A percentile compares a stretch with the other conserved stretches of the same genome.
These are phyloP conservation scores for Chlorella ohadii DNA, from an alignment of 139 green algal genomes.

Conservation along the genomic window DNA sequence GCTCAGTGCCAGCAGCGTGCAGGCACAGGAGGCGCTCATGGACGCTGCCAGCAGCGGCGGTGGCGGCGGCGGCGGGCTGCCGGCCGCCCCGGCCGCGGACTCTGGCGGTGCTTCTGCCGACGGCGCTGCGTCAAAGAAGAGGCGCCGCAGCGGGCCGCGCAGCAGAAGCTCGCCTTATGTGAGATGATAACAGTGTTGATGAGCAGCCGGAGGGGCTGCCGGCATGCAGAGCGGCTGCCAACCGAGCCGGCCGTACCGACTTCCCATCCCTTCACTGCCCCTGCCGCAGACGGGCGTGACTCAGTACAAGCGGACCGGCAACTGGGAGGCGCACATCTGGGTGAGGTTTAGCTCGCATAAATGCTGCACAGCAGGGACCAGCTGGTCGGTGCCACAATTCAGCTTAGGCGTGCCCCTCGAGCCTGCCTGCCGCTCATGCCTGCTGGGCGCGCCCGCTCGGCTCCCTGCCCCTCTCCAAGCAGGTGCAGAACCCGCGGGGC, in stretches of 20 bases:
- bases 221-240: too few relatives aligned
- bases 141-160: conserved; percentile 9
- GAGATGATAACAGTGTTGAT: not conserved
- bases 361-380: too few relatives aligned
- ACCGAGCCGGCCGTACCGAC: not conserved
- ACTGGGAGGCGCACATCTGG: conserved; percentile 52
- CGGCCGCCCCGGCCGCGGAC: too few relatives aligned
- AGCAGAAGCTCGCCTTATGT: conserved; percentile 24
- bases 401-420: too few relatives aligned
- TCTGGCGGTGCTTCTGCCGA: too few relatives aligned
- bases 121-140: not conserved
- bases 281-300: conserved; percentile 28
- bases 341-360: not conserved
- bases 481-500: not conserved
- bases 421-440: not conserved
- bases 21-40: too few relatives aligned
- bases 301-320: conserved; percentile 47
- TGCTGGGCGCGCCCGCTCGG: not conserved
- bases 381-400: too few relatives aligned
- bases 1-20: too few relatives aligned
- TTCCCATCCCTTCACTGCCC: not conserved
- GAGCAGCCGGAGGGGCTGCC: too few relatives aligned
- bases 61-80: too few relatives aligned
- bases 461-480: not conserved
- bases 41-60: too few relatives aligned